phyloP scores from a whole-genome alignment of 257 asterid species.

The Scutellaria galericulata region DNA sequence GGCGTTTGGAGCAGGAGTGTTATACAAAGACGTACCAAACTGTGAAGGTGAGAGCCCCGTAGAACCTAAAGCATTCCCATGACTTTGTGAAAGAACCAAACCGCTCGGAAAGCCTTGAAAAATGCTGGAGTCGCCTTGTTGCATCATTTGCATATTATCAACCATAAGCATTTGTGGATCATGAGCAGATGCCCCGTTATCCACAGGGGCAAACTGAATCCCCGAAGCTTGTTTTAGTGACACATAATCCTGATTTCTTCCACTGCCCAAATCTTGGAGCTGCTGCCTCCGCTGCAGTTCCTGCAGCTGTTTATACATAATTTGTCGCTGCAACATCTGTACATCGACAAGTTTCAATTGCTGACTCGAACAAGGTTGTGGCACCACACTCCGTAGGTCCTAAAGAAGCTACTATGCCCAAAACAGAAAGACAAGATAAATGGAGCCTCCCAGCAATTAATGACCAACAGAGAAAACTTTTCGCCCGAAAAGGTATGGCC shows the following conservation, averaged over 20 bases:
- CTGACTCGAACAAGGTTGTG: slow-evolving; percentile 31
- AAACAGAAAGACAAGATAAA: slow-evolving; percentile 12
- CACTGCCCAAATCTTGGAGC: slow-evolving; percentile 54
- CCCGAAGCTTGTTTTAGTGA: slow-evolving; percentile 46
- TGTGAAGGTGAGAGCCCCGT: slow-evolving; percentile 51
- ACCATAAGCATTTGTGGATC: slow-evolving; percentile 52
- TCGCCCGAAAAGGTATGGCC: not conserved
- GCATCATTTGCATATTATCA: slow-evolving; percentile 53
- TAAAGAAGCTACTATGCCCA: slow-evolving; percentile 28
- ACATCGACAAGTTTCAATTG: slow-evolving; percentile 27
- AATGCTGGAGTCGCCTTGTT: slow-evolving; percentile 40
- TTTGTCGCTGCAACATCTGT: slow-evolving; percentile 75
- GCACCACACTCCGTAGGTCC: slow-evolving; percentile 32
- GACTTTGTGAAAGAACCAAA: slow-evolving; percentile 49
- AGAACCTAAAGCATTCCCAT: slow-evolving; percentile 27
- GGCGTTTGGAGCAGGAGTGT: slow-evolving; percentile 38
- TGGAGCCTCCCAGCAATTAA: slow-evolving; percentile 13
- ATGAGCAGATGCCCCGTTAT: slow-evolving; percentile 46
- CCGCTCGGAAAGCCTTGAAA: slow-evolving; percentile 51
- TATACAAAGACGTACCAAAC: slow-evolving; percentile 48
- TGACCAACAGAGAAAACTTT: not conserved
- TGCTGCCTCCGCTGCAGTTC: slow-evolving; percentile 72
- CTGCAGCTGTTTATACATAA: slow-evolving; percentile 71
- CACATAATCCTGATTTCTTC: slow-evolving; percentile 48
- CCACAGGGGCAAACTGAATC: slow-evolving; percentile 38